phyloP scores from a whole-genome alignment of 2,329 filamentous ascomycete species.

The Teratosphaeriaceae sp. region DNA sequence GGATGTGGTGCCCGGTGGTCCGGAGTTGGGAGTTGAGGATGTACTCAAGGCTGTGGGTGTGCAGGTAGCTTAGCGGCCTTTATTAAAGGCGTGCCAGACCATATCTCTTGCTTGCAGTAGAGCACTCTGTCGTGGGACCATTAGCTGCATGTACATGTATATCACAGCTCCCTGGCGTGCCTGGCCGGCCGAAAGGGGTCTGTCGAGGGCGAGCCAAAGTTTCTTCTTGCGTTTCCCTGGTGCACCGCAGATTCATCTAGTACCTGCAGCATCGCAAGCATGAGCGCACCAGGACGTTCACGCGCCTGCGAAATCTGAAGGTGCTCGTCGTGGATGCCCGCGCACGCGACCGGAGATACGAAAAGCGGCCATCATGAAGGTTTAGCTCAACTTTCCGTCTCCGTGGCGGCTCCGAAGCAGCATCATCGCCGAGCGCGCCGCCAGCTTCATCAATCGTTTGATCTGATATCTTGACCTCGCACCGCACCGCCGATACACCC shows the following conservation, averaged over 20 bases:
- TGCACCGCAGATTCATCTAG: not conserved
- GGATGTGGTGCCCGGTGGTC: conserved; percentile 57
- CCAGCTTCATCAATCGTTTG: not conserved
- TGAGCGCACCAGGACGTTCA: too few species aligned
- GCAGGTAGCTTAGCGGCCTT: not conserved
- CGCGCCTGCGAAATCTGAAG: too few species aligned
- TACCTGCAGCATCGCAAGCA: not conserved
- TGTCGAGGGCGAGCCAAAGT: too few species aligned
- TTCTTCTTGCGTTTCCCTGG: too few species aligned
- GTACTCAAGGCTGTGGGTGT: conserved; percentile 46
- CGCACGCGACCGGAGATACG: not conserved
- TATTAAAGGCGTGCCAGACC: not conserved
- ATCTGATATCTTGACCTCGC: too few species aligned
- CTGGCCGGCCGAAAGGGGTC: too few species aligned
- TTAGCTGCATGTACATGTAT: too few species aligned
- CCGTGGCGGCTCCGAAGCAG: not conserved
- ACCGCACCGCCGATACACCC: too few species aligned
- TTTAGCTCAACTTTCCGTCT: not conserved
- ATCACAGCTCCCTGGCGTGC: too few species aligned
- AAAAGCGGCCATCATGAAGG: not conserved
- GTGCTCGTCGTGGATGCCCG: too few species aligned
- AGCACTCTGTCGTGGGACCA: too few species aligned
- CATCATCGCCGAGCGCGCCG: not conserved
- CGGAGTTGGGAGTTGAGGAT: conserved; percentile 56
- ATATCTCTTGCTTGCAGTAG: too few species aligned